phyloP scores from a whole-genome alignment of 23 red algal genomes.

The Chondrus crispus region DNA sequence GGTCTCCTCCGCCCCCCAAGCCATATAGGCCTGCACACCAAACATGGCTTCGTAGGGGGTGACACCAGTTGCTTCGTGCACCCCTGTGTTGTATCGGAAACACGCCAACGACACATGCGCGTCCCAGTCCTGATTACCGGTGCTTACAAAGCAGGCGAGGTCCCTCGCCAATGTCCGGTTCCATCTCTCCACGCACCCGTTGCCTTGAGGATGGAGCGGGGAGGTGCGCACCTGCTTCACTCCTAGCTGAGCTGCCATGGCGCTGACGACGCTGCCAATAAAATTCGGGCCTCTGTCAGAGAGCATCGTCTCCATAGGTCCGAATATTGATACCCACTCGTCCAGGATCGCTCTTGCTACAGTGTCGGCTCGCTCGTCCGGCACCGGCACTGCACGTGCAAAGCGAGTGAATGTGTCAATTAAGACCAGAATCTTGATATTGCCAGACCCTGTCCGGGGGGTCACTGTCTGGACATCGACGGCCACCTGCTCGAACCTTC shows the following conservation, averaged over 20 bases:
- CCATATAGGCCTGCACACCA: background rate
- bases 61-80: background rate
- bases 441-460: background rate
- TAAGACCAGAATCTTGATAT: background rate
- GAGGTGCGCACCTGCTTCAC: background rate
- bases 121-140: conserved; percentile 5
- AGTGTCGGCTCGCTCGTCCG: background rate
- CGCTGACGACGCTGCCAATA: background rate
- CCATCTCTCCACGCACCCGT: conserved; percentile 21
- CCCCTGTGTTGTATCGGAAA: conserved; percentile 7
- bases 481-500: background rate
- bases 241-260: background rate
- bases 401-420: background rate
- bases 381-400: background rate
- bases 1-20: background rate
- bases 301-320: conserved; percentile 2
- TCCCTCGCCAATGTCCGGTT: conserved; percentile 14
- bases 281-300: background rate
- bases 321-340: conserved; percentile 3
- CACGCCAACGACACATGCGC: background rate
- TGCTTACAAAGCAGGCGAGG: conserved; percentile 1
- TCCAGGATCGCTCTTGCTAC: conserved; percentile 7
- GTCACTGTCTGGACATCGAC: background rate
- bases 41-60: conserved; percentile 16
- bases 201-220: background rate